These are phyloP conservation scores for Zygosaccharomyces sapae DNA, from an alignment of 1,139 yeast genomes.

Conservation along the genomic window DNA sequence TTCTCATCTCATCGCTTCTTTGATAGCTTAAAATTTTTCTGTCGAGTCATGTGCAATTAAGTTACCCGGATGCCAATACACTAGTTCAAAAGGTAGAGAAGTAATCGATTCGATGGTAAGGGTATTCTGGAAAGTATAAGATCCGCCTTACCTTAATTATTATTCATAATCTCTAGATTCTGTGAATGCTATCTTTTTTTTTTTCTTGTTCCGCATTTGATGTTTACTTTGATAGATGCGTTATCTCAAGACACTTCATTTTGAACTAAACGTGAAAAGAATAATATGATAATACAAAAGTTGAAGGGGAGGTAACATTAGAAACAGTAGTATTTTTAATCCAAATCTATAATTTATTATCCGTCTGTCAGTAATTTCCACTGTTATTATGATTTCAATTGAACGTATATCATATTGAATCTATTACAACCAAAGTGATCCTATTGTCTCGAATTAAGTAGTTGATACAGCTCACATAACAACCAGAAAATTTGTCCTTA, in stretches of 20 bases:
- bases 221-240: no score
- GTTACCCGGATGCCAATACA: conserved; percentile 3
- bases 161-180: not conserved
- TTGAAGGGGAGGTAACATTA: not conserved
- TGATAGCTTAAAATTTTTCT: conserved; percentile 9
- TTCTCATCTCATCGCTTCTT: conserved; percentile 4
- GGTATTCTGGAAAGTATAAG: not conserved
- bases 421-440: no score
- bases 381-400: no score
- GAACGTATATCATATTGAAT: not conserved
- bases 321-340: no score
- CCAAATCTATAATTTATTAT: no score
- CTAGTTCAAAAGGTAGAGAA: not conserved
- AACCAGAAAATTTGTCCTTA: not conserved
- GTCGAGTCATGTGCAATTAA: conserved; percentile 9
- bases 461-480: not conserved
- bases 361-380: no score
- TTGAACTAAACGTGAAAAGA: no score
- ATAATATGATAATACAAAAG: no score
- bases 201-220: not conserved
- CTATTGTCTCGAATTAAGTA: no score
- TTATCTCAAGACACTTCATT: no score
- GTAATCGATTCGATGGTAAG: no score
- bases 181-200: not conserved
- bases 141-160: not conserved